Conservation (phyloP, 441 rosid genomes). For the Hura crepitans region DNA sequence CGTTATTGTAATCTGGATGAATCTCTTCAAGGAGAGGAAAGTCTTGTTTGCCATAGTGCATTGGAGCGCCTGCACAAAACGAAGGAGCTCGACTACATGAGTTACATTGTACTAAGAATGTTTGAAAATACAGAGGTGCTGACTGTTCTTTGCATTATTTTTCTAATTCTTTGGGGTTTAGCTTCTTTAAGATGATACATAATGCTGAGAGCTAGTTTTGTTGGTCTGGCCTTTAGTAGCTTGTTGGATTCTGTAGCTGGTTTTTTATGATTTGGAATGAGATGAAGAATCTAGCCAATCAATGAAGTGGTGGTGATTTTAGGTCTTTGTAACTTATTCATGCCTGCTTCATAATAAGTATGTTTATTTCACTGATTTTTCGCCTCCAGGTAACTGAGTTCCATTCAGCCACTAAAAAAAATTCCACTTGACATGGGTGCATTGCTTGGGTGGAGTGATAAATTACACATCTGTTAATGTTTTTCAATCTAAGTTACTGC, state of each 20-base stretch:
- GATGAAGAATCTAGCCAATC: conserved; percentile 1
- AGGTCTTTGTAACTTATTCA: neutral
- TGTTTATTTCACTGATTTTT: neutral
- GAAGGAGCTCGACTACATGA: conserved; percentile 99
- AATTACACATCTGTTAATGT: neutral
- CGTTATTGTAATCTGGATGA: conserved; percentile 98
- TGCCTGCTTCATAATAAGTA: neutral
- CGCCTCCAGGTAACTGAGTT: conserved; percentile 8
- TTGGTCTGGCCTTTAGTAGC: neutral
- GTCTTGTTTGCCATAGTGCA: conserved; percentile 75
- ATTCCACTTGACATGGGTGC: neutral
- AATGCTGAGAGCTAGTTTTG: neutral
- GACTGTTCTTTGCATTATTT: conserved; percentile 9
- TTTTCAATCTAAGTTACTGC: neutral
- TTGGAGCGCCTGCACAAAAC: conserved; percentile 87
- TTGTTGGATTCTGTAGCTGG: neutral
- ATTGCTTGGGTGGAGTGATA: neutral
- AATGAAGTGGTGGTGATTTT: neutral
- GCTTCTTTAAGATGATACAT: conserved; percentile 5
- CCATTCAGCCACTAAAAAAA: neutral
- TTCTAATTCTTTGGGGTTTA: neutral
- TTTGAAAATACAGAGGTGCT: conserved; percentile 86
- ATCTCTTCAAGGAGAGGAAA: conserved; percentile 91
- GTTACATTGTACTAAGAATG: conserved; percentile 91
- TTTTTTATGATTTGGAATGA: neutral